Base-by-base conservation (phyloP, 306 rosid genomes). In the Trifolium repens region DNA sequence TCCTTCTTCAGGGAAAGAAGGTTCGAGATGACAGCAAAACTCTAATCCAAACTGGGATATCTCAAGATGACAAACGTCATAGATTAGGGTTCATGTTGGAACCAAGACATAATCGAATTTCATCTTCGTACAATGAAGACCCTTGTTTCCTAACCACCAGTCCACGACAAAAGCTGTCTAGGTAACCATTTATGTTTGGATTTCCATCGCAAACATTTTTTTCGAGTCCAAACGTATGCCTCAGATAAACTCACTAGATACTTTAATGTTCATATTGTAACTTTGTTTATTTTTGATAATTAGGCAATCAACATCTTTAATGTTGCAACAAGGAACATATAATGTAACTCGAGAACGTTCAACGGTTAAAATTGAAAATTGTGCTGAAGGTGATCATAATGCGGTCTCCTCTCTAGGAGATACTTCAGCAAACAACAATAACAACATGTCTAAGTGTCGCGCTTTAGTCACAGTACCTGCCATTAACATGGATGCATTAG, bases 21-120 rank as follows among this genome's bases (percentile, higher is more conserved):
- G 82, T 90, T 52, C 82, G 85, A 76, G 96, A 90, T 68, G 93
- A 90, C 74, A 80, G 42, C 76, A 88, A 90, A 84, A 90, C 91
- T 75, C 82, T 90, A 8, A 73, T 88, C 63, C 96, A 90, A 79
- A 85, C 91, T 3, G 96, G 96, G 61, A 90, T 90, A 72, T 88
- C 89, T 72, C 90, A 83, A 69, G 88, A 85, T 27, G 88, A 81
- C 57, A 88, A 85, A 77, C 81, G 71, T 19, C 83, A 81, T 72
- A 85, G 85, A 78, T 85, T 90, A 83, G 93, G 91, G 17, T 90
- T 90, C 79, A 82, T 82, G 75, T 88, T 90, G 87, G 93, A 90
- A 84, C 91, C 96, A 9, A 80, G 86, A 47, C 87, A 81, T 72
- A 59, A 79, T 44, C 82, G 67, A 65, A 76, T 67, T 43, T 65